Base-by-base conservation (phyloP, 306 rosid genomes). In the Dalbergia cochinchinensis region DNA sequence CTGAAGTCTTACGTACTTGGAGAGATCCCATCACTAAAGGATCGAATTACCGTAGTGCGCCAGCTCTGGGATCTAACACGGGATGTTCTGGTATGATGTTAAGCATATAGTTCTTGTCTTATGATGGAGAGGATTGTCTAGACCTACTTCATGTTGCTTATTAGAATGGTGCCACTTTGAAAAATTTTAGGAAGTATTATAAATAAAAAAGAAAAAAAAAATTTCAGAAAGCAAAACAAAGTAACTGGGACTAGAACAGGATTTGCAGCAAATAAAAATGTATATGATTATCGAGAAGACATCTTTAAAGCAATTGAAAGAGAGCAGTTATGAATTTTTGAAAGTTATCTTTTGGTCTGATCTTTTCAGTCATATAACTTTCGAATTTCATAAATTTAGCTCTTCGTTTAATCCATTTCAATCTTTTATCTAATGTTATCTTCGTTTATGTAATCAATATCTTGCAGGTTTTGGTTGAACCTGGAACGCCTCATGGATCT, bases 1-100 rank as follows among this genome's bases (percentile, higher is more conserved):
- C 69, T 57, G 83, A 87, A 95, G 99, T 95, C 99, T 16, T 95
- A 95, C 82, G 98, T 93, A 22, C 94, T 93, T 42, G 99, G 99
- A 78, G 98, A 95, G 90, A 95, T 95, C 63, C 97, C 98, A 9
- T 95, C 96, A 14, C 73, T 83, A 73, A 83, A 91, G 88, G 99
- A 95, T 85, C 90, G 97, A 39, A 88, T 95, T 75, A 95, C 98
- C 76, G 65, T 85, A 53, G 92, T 93, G 76, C 97, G 99, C 77
- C 98, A 93, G 84, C 99, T 95, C 67, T 95, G 99, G 99, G 88
- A 87, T 87, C 94, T 92, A 66, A 91, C 99, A 5, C 75, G 0
- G 78, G 98, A 91, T 89, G 93, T 91, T 78, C 89, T 95, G 97
- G 99, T 93, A 95, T 66, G 77, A 47, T 77, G 83, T 74, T 53